A percentile compares a stretch with the other conserved stretches of the same genome.
Evolutionary conservation across 1,284 basidiomycete genomes (phyloP).

Genomic region (Ganoderma sinense): DNA sequence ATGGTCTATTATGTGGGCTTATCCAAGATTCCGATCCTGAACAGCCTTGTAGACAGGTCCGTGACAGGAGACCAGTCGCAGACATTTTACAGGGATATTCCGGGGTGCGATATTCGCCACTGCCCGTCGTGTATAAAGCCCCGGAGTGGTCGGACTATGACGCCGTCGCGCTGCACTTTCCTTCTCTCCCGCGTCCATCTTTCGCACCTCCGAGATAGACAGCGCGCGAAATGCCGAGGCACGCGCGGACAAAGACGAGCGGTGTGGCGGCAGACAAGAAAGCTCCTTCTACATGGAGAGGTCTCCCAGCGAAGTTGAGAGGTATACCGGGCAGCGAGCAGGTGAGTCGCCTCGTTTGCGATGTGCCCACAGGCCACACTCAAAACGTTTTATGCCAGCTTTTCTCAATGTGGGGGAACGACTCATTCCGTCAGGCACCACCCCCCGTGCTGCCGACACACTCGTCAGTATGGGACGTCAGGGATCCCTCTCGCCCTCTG

Average conservation of each 20-base stretch:
- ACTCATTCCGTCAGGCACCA: neutral
- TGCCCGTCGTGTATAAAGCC: too few relatives aligned
- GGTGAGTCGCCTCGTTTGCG: neutral
- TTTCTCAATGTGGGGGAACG: slow-evolving; percentile 1
- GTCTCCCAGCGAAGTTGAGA: neutral
- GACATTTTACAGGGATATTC: too few relatives aligned
- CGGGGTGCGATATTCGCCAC: too few relatives aligned
- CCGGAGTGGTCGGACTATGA: neutral
- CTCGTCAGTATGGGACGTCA: neutral
- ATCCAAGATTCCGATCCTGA: too few relatives aligned
- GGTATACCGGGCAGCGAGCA: neutral
- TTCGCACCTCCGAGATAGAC: neutral
- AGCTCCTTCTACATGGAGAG: neutral
- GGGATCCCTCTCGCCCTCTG: neutral
- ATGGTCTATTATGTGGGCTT: too few relatives aligned
- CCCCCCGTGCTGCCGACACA: neutral
- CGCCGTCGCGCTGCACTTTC: neutral
- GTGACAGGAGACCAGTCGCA: too few relatives aligned
- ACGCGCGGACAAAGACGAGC: neutral
- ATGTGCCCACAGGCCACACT: neutral
- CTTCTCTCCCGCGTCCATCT: neutral
- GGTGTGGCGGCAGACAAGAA: neutral
- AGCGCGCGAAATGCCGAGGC: neutral
- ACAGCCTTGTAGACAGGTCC: too few relatives aligned
- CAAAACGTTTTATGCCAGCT: neutral